Base-by-base conservation (phyloP, 202 grass and related monocot genomes). In the Eragrostis tef region DNA sequence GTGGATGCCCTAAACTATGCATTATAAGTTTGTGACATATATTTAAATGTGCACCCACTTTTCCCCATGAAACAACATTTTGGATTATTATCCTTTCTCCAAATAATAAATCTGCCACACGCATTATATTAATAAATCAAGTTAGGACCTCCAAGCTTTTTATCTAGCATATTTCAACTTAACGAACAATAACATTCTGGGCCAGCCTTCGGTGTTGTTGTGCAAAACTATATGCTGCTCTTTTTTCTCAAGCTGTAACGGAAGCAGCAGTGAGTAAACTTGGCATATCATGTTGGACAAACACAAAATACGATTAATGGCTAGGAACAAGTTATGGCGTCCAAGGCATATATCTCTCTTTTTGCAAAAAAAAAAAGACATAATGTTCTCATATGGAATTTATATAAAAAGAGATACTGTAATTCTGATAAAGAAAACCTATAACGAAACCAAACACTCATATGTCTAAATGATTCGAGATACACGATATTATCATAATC, bases 1-100 rank as follows among this genome's bases (percentile, higher is more conserved):
- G 24, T 78, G 39, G 70, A 27, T 21, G 50, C 3, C 54, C 22
- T 74, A 67, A 60, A 75, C 20, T 81, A 51, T 52, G 8, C 21
- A 67, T 65, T 56, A 16, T 13, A 59, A 58, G 24, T 87, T 78
- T 73, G 15, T 50, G 34, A 19, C 12, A 15, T 64, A 15, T 62
- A 51, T 64, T 67, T n/a, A 50, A n/a, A 75, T 50, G 8, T 57
- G 29, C 27, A 51, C 19, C 57, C 16, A 47, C 43, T 66, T n/a
- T 80, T 17, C 17, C 19, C 43, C 41, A 61, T 50, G 49, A 14
- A 41, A 54, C 27, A 6, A 3, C 34, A 26, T 24, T 66, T 52
- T 31, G 0, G 6, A 59, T 15, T 72, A 68, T 67, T 79, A 52
- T 13, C 1, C 45, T 1, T 36, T 27, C 49, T 1, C 47, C 34